Evolutionary conservation across 495 filamentous ascomycete genomes (phyloP).

Genomic region (Trichoderma parareesei): DNA sequence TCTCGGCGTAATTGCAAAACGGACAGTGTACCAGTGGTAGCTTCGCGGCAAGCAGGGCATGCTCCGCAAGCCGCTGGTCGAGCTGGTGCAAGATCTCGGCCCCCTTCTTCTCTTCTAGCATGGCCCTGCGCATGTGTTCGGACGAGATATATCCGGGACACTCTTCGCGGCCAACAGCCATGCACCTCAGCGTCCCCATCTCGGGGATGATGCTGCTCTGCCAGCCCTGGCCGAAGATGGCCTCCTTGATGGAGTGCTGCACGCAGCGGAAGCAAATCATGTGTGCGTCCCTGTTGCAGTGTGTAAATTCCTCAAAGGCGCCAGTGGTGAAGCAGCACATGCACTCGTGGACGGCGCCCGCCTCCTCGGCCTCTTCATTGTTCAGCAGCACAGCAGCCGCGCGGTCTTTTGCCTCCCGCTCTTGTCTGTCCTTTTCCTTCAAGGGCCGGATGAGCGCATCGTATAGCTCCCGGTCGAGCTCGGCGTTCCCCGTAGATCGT

Average conservation of each 20-base stretch:
- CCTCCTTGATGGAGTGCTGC: slow-evolving; percentile 67
- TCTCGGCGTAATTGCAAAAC: slow-evolving; percentile 85
- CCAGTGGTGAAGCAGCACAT: slow-evolving; percentile 77
- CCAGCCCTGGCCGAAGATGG: slow-evolving; percentile 90
- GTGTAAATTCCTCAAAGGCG: slow-evolving; percentile 72
- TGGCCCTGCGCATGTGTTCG: slow-evolving; percentile 59
- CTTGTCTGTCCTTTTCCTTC: slow-evolving; percentile 41
- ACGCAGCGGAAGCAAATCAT: slow-evolving; percentile 84
- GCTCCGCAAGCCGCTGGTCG: slow-evolving; percentile 66
- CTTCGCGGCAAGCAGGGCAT: slow-evolving; percentile 59
- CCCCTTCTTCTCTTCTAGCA: slow-evolving; percentile 59
- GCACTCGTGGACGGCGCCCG: slow-evolving; percentile 72
- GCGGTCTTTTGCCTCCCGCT: slow-evolving; percentile 56
- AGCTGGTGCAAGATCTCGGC: slow-evolving; percentile 60
- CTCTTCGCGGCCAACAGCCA: slow-evolving; percentile 59
- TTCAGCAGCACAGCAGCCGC: slow-evolving; percentile 60
- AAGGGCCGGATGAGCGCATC: slow-evolving; percentile 57
- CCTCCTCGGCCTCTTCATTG: slow-evolving; percentile 62
- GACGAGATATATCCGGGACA: slow-evolving; percentile 67
- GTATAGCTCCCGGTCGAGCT: slow-evolving; percentile 75
- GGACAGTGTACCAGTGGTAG: slow-evolving; percentile 79
- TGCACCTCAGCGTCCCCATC: slow-evolving; percentile 66
- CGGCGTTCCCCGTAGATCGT: slow-evolving; percentile 62
- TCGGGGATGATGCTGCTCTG: slow-evolving; percentile 64
- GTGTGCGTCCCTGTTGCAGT: slow-evolving; percentile 65